Evolutionary conservation across 345 rosid species (phyloP).

Genomic region (Euphorbia lathyris): DNA sequence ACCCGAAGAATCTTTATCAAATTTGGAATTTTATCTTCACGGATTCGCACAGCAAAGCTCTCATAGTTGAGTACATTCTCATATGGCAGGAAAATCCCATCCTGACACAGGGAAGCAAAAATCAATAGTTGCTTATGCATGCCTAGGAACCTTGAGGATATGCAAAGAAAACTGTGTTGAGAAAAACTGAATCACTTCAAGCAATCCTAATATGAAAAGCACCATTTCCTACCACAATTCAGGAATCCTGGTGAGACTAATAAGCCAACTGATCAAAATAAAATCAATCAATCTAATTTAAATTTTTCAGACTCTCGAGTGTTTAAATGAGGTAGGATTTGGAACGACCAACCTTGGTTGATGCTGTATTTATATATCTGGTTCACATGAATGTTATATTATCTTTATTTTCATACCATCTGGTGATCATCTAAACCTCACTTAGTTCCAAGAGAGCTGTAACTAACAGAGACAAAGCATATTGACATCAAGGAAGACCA

Average conservation of each 20-base stretch:
- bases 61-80: slow-evolving; percentile 92
- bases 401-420: neutral
- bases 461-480: neutral
- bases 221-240: neutral
- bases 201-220: neutral
- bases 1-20: slow-evolving; percentile 83
- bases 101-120: slow-evolving; percentile 45
- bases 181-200: too few relatives aligned
- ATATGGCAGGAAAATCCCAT: slow-evolving; percentile 90
- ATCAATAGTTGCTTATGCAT: neutral
- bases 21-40: slow-evolving; percentile 86
- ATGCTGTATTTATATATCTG: neutral
- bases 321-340: neutral
- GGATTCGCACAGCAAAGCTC: slow-evolving; percentile 83
- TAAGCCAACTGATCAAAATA: neutral
- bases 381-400: neutral
- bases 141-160: neutral
- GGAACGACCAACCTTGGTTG: neutral
- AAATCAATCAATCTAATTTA: too few relatives aligned
- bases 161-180: neutral
- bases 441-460: neutral
- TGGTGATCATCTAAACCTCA: neutral
- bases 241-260: neutral
- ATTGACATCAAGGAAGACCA: neutral
- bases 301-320: neutral